These are phyloP conservation scores for Aquilaria yunnanensis DNA, from an alignment of 345 rosid species.

Conservation along the genomic window DNA sequence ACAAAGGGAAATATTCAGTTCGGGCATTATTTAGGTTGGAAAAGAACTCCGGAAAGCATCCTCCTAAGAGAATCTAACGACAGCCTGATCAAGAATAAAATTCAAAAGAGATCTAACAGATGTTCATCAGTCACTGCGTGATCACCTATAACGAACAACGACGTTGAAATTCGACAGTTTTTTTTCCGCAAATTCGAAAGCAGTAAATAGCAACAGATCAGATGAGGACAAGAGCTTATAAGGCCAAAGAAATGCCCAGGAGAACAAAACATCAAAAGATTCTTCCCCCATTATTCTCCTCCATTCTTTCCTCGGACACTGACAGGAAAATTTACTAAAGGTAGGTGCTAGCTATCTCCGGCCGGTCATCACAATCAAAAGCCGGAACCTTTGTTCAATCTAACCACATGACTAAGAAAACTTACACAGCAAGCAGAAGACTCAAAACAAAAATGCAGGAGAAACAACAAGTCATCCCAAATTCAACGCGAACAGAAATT, in stretches of 20 bases:
- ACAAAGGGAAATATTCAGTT: neutral
- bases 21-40: neutral
- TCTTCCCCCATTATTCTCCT: neutral
- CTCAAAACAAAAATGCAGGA: neutral
- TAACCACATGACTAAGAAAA: neutral
- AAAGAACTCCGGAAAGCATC: neutral
- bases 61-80: neutral
- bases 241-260: neutral
- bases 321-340: too few species aligned
- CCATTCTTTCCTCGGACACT: neutral
- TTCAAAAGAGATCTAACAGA: conserved; percentile 1
- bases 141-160: neutral
- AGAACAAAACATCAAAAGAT: neutral
- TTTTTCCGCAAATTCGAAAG: neutral
- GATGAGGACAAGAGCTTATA: too few species aligned
- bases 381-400: neutral
- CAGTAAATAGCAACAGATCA: neutral
- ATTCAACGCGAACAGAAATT: too few species aligned
- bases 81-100: conserved; percentile 11
- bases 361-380: too few species aligned
- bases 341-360: too few species aligned
- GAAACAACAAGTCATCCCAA: too few species aligned
- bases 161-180: neutral
- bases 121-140: neutral
- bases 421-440: neutral